Evolutionary conservation across 768 basidiomycete genomes (phyloP), one percentile per base, ranked within the genome.

Genomic region (Panellus pusillus): DNA sequence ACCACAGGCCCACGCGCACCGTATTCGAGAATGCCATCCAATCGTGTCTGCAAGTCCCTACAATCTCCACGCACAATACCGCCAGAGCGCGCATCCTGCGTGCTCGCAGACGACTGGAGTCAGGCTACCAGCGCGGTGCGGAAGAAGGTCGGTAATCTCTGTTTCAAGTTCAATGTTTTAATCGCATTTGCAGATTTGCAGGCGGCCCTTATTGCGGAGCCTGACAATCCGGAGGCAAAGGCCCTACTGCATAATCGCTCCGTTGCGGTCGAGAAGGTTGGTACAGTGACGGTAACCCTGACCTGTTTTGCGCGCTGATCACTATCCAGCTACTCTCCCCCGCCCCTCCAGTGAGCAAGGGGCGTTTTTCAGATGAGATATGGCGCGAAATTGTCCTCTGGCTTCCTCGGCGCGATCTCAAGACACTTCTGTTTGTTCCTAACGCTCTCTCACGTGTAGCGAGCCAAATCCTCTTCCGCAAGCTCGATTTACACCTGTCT

Each of bases 11-110:
- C 45, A 82, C 78, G 67, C 80, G 81, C 70, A 78, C 78, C 9
- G 74, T 82, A 62, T 80, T 87, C 70, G 87, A 89, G 72, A 89
- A 87, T 65, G 85, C 84, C 43, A 83, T 87, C 54, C 84, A 87
- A 67, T 87, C 86, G 4, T 83, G 84, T 58, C 72, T 89, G 38
- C 77, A 80, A 58, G 76, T 87, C 45, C 72, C 77, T 15, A 78
- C 79, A 11, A 70, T 82, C 39, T 72, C 78, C 37, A 67, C 79
- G 9, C 73, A 76, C 62, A 80, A 76, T 47, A 68, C 79, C 9
- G 80, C 82, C 18, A 81, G 78, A 63, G 85, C 85, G 47, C 79
- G 83, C 55, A 74, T 89, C 39, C 66, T 89, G 44, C 79, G 87
- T 19, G 87, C 84, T n/a, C 81, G 81, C 70, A 77, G 79, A 54